Base-by-base conservation (phyloP, 1,139 yeast genomes). In the Torulaspora globosa region DNA sequence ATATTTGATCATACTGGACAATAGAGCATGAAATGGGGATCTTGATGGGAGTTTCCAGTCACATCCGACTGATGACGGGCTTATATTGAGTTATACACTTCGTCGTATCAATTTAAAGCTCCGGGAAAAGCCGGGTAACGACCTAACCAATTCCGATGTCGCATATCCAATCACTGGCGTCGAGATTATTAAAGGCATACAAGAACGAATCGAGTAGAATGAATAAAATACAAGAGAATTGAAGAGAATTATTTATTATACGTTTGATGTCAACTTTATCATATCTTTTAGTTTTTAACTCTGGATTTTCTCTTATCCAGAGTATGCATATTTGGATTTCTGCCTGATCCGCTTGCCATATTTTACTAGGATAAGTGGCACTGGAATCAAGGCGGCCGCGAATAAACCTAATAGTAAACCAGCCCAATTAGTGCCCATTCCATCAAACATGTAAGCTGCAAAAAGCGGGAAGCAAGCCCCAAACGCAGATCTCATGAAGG, bases 381-480 rank as follows among this genome's bases (percentile, higher is more conserved):
- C 80, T 1, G 85, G 84, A 44, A 82, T 72, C 77, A 84, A 71
- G 1, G 71, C 68, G 7, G 75, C 64, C 0, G 85, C 82, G 51
- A 89, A 68, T 53, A 83, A 73, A 8, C 95, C 96, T 35, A 89
- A 66, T 48, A 89, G 68, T 14, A 90, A 74, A 45, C 88, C 84
- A 3, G 95, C 95, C 92, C 94, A 89, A 62, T 84, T 80, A 41
- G 79, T 77, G 29, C 88, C 83, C 79, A 89, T 75, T 54, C 75
- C 76, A 12, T 71, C 66, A 67, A 88, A 87, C 96, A 89, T 80
- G 62, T 75, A 83, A 23, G 73, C 69, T 2, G 82, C 78, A 58
- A 90, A 90, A 49, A 90, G 71, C 30, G 97, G 97, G 77, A 90
- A 89, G 1, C 75, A 76, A 34, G 83, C 85, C 50, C 84, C 89